phyloP scores from a whole-genome alignment of 192 early-diverging fungal genomes.

The Phlyctochytrium planicorne region DNA sequence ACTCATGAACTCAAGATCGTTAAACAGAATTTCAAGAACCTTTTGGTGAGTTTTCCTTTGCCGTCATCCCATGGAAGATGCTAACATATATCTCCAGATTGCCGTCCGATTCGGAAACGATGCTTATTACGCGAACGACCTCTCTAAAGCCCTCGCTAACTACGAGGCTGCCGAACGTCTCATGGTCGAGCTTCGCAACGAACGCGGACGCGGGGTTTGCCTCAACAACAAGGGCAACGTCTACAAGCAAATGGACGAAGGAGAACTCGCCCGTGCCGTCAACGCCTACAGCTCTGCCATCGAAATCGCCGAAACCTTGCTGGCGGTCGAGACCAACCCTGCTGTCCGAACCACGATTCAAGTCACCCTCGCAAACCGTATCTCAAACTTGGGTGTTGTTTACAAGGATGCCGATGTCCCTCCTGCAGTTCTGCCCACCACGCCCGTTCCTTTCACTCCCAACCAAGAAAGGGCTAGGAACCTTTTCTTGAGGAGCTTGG shows the following conservation, averaged over 20 bases:
- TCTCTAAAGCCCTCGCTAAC: constrained; percentile 33
- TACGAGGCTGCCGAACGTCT: constrained; percentile 34
- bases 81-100: constrained; percentile 6
- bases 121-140: constrained; percentile 36
- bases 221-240: constrained; percentile 42
- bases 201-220: constrained; percentile 34
- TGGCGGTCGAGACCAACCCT: constrained; percentile 7
- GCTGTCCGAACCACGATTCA: constrained; percentile 5
- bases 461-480: constrained; percentile 3
- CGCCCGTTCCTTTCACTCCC: background rate
- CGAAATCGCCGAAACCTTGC: constrained; percentile 26
- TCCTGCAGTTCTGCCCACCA: background rate
- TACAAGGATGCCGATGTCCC: constrained; percentile 20
- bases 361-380: constrained; percentile 27
- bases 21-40: constrained; percentile 21
- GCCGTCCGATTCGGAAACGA: constrained; percentile 40
- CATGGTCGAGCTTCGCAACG: constrained; percentile 32
- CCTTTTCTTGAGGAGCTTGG: constrained; percentile 20
- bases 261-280: constrained; percentile 16
- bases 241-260: constrained; percentile 30
- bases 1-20: constrained; percentile 17
- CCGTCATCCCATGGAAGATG: no score
- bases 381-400: constrained; percentile 35
- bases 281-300: constrained; percentile 24
- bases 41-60: constrained; percentile 15